phyloP scores from a whole-genome alignment of 495 filamentous ascomycete species.

The Jackrogersella minutella region DNA sequence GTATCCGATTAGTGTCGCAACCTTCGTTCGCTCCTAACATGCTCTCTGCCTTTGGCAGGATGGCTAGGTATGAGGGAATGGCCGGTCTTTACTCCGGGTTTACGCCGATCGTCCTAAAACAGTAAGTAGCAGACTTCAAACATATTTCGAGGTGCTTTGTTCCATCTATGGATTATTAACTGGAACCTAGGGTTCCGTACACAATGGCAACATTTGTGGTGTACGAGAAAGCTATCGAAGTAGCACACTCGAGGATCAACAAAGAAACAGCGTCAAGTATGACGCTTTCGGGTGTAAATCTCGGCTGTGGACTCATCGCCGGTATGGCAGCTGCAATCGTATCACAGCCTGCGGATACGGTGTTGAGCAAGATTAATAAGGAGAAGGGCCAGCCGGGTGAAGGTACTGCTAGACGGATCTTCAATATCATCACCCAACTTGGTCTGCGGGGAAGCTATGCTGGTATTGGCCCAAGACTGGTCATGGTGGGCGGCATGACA shows the following conservation, averaged over 20 bases:
- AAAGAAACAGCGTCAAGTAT: constrained; percentile 68
- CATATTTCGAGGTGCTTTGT: constrained; percentile 1
- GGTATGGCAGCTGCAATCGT: constrained; percentile 87
- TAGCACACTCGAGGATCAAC: constrained; percentile 65
- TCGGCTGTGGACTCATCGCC: constrained; percentile 82
- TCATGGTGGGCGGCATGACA: constrained; percentile 77
- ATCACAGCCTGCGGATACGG: constrained; percentile 88
- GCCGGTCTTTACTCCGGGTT: constrained; percentile 79
- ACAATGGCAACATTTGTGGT: constrained; percentile 93
- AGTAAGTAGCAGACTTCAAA: constrained; percentile 46
- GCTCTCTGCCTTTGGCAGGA: constrained; percentile 68
- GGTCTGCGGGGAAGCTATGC: constrained; percentile 77
- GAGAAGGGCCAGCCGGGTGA: constrained; percentile 81
- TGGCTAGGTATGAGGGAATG: constrained; percentile 70
- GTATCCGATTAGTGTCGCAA: constrained; percentile 78
- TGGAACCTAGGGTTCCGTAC: constrained; percentile 68
- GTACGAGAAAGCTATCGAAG: constrained; percentile 82
- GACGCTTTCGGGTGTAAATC: constrained; percentile 77
- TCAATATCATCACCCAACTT: constrained; percentile 82
- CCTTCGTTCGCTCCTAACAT: constrained; percentile 72
- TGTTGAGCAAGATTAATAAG: constrained; percentile 94
- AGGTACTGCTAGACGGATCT: constrained; percentile 73
- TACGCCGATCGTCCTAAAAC: constrained; percentile 78
- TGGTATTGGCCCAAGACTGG: constrained; percentile 79
- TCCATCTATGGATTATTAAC: background rate